Base-by-base conservation (phyloP, 306 rosid genomes). In the Dalbergia cochinchinensis region DNA sequence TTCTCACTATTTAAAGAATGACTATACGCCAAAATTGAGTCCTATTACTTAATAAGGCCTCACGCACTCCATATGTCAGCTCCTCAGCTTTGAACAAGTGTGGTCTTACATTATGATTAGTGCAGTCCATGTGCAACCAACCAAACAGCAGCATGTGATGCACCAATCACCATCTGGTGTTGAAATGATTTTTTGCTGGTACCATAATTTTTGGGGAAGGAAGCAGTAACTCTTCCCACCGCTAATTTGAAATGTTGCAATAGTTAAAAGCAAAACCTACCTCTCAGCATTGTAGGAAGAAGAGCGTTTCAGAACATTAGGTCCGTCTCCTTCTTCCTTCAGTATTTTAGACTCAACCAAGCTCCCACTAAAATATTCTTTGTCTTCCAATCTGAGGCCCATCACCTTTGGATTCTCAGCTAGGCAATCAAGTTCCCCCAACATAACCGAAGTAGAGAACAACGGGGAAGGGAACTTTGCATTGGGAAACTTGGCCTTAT, bases 311-410 rank as follows among this genome's bases (percentile, higher is more conserved):
- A 87, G 81, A 85, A 83, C 55, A 76, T 87, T 33, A 73, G 44
- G 82, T 82, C 88, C 90, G 51, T 74, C 89, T 81, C 84, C 89
- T 73, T 65, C 81, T 64, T 83, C 87, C 80, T 85, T 89, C 14
- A 80, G 83, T 79, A 86, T 51, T 88, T 88, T 89, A 48, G 93
- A 88, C 80, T 92, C 97, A 20, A 88, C 85, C 69, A 92, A 61
- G 89, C 97, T 92, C 79, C 98, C 98, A 68, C 98, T 92, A 77
- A 91, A 92, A 83, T 85, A 91, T 63, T 92, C 98, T 87, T 82
- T 94, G 82, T 89, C 92, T 76, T 94, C 98, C 86, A 86, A 82
- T 77, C 92, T 86, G 74, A 86, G 78, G 48, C 94, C 88, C 88
- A 81, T 83, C 60, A 77, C 78, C 90, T 87, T 92, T 13, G 96